A percentile compares a stretch with the other conserved stretches of the same genome.
These are phyloP conservation scores for Epipyxis sp. DNA, from an alignment of 108 stramenopile genomes.

Conservation along the genomic window DNA sequence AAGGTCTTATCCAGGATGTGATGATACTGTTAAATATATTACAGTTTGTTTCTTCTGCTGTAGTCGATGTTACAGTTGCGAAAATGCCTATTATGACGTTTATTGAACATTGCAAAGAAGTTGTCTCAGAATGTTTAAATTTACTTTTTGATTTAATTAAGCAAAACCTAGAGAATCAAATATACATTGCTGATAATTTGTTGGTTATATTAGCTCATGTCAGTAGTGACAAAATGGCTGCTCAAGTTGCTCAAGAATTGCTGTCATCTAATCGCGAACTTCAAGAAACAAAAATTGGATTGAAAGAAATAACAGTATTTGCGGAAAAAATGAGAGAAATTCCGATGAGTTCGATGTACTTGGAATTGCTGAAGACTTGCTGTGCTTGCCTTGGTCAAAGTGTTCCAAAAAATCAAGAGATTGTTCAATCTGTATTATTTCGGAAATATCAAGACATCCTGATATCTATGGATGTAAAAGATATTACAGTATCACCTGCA, in stretches of 20 bases:
- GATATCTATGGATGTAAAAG: background rate
- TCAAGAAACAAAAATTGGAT: constrained; percentile 40
- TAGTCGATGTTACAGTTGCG: too few relatives aligned
- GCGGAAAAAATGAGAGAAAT: constrained; percentile 23
- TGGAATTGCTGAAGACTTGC: constrained; percentile 35
- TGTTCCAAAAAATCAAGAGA: constrained; percentile 38
- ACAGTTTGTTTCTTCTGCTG: too few relatives aligned
- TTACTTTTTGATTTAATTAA: constrained; percentile 2
- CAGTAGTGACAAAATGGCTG: constrained; percentile 30
- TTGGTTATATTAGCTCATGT: constrained; percentile 37
- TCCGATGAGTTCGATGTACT: constrained; percentile 39
- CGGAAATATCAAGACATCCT: background rate
- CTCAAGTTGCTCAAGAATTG: constrained; percentile 28
- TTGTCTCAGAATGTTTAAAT: background rate
- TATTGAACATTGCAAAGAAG: background rate
- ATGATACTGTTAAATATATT: background rate
- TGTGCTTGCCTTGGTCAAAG: constrained; percentile 37
- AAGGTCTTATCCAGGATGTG: background rate
- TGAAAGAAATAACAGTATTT: constrained; percentile 33
- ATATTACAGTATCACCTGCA: background rate
- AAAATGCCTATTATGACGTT: too few relatives aligned
- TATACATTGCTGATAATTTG: constrained; percentile 39
- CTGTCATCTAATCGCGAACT: constrained; percentile 36
- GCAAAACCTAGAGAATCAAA: constrained; percentile 37
- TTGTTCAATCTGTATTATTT: background rate